These are phyloP conservation scores for Xylariales sp. DNA, from an alignment of 2,329 filamentous ascomycete genomes.

Conservation along the genomic window DNA sequence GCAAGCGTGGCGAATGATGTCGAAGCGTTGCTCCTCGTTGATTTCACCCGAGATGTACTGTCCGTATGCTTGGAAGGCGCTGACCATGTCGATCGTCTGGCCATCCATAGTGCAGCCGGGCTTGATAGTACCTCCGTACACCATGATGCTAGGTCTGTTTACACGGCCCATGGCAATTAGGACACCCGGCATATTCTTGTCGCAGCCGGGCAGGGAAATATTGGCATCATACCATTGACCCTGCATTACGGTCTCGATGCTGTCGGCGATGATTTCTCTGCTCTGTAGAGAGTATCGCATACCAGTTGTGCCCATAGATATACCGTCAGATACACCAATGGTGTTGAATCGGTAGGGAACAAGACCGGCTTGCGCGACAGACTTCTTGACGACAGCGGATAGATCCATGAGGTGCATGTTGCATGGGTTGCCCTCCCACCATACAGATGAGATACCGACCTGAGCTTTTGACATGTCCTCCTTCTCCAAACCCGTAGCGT, in stretches of 20 bases:
- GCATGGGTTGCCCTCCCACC: slow-evolving; percentile 98
- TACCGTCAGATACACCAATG: slow-evolving; percentile 95
- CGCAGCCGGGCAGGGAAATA: slow-evolving; percentile 95
- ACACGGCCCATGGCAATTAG: slow-evolving; percentile 94
- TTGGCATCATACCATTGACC: slow-evolving; percentile 99
- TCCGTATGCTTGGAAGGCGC: slow-evolving; percentile 97
- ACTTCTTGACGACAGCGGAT: slow-evolving; percentile 76
- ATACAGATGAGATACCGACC: slow-evolving; percentile 96
- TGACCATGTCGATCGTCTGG: slow-evolving; percentile 89
- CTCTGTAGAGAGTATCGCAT: slow-evolving; percentile 97
- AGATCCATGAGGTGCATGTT: slow-evolving; percentile 98
- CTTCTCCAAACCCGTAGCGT: slow-evolving; percentile 89
- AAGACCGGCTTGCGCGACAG: slow-evolving; percentile 76
- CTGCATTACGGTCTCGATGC: slow-evolving; percentile 98
- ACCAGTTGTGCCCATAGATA: slow-evolving; percentile 97
- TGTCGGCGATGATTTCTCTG: slow-evolving; percentile 96
- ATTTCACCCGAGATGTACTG: slow-evolving; percentile 94
- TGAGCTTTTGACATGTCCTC: slow-evolving; percentile 95
- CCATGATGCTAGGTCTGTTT: slow-evolving; percentile 95
- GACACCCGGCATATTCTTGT: slow-evolving; percentile 99
- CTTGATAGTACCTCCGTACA: slow-evolving; percentile 95
- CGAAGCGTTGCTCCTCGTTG: slow-evolving; percentile 88
- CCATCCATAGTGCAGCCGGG: slow-evolving; percentile 86
- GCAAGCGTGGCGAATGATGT: slow-evolving; percentile 93
- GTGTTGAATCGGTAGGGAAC: slow-evolving; percentile 99